Conservation (phyloP, 345 rosid species). For the Syzygium aqueum region DNA sequence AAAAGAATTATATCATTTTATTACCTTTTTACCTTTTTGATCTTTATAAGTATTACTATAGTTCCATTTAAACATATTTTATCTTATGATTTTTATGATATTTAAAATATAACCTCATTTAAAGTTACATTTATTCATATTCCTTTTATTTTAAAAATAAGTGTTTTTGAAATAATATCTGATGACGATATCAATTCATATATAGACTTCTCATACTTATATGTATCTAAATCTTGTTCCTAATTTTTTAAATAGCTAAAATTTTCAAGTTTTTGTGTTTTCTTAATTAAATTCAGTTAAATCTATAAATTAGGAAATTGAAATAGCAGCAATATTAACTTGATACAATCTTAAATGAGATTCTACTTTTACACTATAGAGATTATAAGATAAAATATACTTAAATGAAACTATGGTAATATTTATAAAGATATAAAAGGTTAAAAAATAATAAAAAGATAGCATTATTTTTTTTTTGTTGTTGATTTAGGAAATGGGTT, state of each 20-base stretch:
- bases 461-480: neutral
- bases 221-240: neutral
- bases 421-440: neutral
- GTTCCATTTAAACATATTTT: neutral
- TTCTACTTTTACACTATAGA: neutral
- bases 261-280: neutral
- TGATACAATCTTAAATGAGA: neutral
- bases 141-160: neutral
- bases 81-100: neutral
- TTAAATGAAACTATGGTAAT: neutral
- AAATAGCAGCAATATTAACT: neutral
- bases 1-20: neutral
- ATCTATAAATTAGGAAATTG: neutral
- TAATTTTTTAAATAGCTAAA: neutral
- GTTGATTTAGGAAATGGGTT: neutral
- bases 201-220: neutral
- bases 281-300: neutral
- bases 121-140: neutral
- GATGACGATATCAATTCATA: neutral
- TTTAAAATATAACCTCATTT: neutral
- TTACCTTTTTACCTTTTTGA: neutral
- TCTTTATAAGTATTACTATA: neutral
- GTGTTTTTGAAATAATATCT: neutral
- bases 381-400: neutral
- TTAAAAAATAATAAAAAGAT: neutral